These are phyloP conservation scores for Malus domestica DNA, from an alignment of 306 rosid genomes.

Conservation along the genomic window DNA sequence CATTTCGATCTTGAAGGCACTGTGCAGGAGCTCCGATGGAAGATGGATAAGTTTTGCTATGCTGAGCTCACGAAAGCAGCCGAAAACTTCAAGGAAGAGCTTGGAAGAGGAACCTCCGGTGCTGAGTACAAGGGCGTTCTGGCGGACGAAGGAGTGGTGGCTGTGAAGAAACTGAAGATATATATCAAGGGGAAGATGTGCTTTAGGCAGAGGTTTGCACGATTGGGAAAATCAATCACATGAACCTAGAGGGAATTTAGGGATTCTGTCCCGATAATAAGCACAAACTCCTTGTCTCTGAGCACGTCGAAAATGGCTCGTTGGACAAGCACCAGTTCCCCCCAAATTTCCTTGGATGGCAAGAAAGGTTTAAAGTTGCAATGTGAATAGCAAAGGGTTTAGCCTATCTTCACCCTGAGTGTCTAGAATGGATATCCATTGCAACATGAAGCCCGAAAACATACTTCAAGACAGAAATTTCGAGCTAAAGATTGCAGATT, in stretches of 20 bases:
- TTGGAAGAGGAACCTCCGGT: conserved; percentile 45
- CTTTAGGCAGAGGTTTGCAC: conserved; percentile 46
- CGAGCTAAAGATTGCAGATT: conserved; percentile 53
- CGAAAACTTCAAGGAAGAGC: conserved; percentile 33
- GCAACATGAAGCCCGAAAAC: conserved; percentile 64
- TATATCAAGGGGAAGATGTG: conserved; percentile 35
- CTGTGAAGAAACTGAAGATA: conserved; percentile 31
- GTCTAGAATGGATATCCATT: conserved; percentile 53
- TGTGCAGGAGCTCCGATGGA: neutral
- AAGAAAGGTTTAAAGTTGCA: too few relatives aligned
- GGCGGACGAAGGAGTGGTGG: conserved; percentile 23
- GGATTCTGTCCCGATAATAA: conserved; percentile 51
- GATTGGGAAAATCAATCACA: conserved; percentile 50
- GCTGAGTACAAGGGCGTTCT: conserved; percentile 35
- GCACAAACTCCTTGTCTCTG: conserved; percentile 42
- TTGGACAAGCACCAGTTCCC: conserved; percentile 24
- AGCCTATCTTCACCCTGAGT: conserved; percentile 9
- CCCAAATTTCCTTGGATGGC: conserved; percentile 10
- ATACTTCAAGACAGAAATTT: conserved; percentile 37
- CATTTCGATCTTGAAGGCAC: conserved; percentile 19
- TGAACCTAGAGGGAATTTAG: conserved; percentile 45
- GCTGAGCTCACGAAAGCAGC: conserved; percentile 45
- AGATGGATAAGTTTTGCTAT: conserved; percentile 24
- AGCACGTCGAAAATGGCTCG: conserved; percentile 40
- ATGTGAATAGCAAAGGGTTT: too few relatives aligned